These are phyloP conservation scores for Oryza punctata DNA, from an alignment of 176 grass and related monocot species.

Conservation along the genomic window DNA sequence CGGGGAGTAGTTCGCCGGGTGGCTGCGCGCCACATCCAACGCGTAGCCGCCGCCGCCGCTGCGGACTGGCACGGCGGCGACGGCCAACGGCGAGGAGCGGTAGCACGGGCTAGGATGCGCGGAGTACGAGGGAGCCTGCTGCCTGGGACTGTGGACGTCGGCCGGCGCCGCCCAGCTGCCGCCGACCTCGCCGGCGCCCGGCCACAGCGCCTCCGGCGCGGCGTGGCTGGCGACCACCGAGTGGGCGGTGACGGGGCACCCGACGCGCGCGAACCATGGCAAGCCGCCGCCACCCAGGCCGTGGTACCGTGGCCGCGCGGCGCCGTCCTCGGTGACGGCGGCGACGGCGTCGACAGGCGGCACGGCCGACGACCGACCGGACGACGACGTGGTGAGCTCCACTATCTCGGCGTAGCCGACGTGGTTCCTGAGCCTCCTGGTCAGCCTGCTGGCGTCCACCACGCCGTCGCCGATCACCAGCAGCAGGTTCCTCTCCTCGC, in stretches of 20 bases:
- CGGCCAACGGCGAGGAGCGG: neutral
- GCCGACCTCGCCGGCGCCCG: too few species aligned
- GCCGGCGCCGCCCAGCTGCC: too few species aligned
- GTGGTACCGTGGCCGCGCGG: neutral
- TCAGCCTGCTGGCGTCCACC: too few species aligned
- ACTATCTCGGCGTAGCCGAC: neutral
- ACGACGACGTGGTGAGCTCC: neutral
- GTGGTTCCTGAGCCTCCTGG: neutral
- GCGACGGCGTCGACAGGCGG: neutral
- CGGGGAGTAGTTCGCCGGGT: slow-evolving; percentile 39
- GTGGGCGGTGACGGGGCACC: neutral
- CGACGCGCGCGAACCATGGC: neutral
- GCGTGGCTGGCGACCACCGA: neutral
- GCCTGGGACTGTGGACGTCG: too few species aligned
- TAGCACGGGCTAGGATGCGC: neutral
- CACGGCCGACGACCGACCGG: too few species aligned
- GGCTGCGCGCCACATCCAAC: slow-evolving; percentile 14
- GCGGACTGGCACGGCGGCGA: neutral
- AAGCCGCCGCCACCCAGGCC: neutral
- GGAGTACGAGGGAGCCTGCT: neutral
- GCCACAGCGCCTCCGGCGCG: too few species aligned
- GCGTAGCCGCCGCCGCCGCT: slow-evolving; percentile 4
- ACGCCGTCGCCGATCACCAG: too few species aligned
- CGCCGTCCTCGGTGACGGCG: neutral
- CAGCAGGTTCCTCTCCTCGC: too few species aligned